A percentile compares a stretch with the other conserved stretches of the same genome.
Evolutionary conservation across 805 yeast species (phyloP).

Genomic region (Sugiyamaella mastotermitis): DNA sequence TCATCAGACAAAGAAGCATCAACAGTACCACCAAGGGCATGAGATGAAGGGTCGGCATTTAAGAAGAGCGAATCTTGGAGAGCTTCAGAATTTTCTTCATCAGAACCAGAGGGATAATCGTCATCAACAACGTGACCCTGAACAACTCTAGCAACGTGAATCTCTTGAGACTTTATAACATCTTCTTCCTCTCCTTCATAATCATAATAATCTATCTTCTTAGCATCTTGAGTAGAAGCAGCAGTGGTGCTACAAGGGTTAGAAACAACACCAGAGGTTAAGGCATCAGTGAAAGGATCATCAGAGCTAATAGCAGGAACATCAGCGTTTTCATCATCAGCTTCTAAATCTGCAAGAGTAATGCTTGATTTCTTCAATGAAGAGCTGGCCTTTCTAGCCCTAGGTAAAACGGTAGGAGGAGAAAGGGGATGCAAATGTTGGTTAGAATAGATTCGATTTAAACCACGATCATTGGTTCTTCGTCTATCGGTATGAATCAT

Average conservation of each 20-base stretch:
- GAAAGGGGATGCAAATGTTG: not conserved
- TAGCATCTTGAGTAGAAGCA: not conserved
- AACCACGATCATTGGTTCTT: constrained; percentile 53
- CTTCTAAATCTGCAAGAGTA: not conserved
- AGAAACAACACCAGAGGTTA: constrained; percentile 1
- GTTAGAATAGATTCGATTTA: not conserved
- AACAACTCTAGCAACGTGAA: constrained; percentile 93
- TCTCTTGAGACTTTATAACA: constrained; percentile 26
- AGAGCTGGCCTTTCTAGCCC: too few species aligned
- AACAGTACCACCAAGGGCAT: constrained; percentile 74
- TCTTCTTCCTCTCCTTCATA: constrained; percentile 24
- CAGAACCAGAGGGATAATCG: constrained; percentile 43
- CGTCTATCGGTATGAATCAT: constrained; percentile 99
- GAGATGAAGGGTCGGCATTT: constrained; percentile 28
- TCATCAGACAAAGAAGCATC: constrained; percentile 76
- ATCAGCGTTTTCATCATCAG: not conserved
- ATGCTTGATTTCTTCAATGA: too few species aligned
- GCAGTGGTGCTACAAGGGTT: not conserved
- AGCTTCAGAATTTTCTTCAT: constrained; percentile 7
- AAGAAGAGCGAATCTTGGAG: constrained; percentile 5
- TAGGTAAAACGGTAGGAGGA: not conserved
- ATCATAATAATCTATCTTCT: constrained; percentile 6
- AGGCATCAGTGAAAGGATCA: constrained; percentile 8
- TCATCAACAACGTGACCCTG: constrained; percentile 97
- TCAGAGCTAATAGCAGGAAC: constrained; percentile 8